These are phyloP conservation scores for Conticribra weissflogii DNA, from an alignment of 108 stramenopile genomes.

Conservation along the genomic window DNA sequence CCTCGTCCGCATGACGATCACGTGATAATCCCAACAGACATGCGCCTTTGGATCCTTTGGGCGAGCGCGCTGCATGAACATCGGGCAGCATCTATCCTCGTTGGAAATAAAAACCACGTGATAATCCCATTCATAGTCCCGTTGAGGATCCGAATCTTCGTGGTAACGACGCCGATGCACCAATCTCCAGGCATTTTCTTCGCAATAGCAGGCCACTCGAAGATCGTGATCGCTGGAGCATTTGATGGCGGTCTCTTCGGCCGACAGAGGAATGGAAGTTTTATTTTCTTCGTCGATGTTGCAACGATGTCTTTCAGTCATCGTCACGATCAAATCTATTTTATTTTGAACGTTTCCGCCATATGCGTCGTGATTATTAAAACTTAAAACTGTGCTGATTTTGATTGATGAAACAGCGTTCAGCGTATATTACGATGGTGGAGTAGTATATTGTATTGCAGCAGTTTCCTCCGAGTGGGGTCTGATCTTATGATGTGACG, in stretches of 20 bases:
- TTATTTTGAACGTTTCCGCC: too few relatives aligned
- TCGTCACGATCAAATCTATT: too few relatives aligned
- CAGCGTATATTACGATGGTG: too few relatives aligned
- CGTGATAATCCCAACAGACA: constrained; percentile 90
- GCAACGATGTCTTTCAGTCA: too few relatives aligned
- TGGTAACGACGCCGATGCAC: constrained; percentile 59
- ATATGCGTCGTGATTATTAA: too few relatives aligned
- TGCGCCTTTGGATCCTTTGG: constrained; percentile 31
- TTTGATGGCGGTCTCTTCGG: constrained; percentile 51
- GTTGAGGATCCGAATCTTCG: not conserved
- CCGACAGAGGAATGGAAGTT: constrained; percentile 6
- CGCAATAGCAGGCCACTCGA: constrained; percentile 84
- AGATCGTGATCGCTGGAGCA: constrained; percentile 62
- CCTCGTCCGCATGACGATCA: constrained; percentile 54
- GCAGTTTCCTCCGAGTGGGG: too few relatives aligned
- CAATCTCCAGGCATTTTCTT: constrained; percentile 88
- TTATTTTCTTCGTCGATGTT: not conserved
- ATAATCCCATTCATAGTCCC: constrained; percentile 34
- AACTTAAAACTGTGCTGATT: too few relatives aligned
- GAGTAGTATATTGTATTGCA: too few relatives aligned
- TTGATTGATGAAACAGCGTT: too few relatives aligned
- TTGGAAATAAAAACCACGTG: constrained; percentile 77
- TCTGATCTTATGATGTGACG: too few relatives aligned
- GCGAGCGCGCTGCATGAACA: constrained; percentile 69
- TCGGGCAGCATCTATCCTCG: constrained; percentile 64